Conservation (phyloP, 225 moss, liverwort and hornwort genomes). For the Neckera pumila region DNA sequence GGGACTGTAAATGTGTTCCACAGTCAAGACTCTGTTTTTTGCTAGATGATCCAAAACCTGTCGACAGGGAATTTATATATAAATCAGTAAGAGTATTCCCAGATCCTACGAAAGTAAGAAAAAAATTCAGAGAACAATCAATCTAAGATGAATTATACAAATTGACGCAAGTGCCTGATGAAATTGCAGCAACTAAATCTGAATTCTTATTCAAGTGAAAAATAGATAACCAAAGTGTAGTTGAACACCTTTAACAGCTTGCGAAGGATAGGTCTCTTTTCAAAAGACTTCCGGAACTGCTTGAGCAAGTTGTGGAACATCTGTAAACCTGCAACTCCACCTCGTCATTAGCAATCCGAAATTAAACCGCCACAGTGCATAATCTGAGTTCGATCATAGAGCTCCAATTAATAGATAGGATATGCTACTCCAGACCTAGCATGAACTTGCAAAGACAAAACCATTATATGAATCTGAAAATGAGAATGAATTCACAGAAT, state of each 20-base stretch:
- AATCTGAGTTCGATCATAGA: not conserved
- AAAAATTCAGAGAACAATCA: not conserved
- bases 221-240: not conserved
- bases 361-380: not conserved
- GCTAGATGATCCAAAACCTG: constrained; percentile 48
- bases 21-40: constrained; percentile 23
- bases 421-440: not conserved
- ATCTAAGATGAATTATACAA: not conserved
- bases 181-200: not conserved
- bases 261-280: constrained; percentile 82
- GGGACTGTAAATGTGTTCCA: constrained; percentile 35
- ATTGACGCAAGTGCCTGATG: not conserved
- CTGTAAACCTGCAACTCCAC: constrained; percentile 48
- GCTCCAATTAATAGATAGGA: not conserved
- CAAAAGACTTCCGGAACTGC: constrained; percentile 70
- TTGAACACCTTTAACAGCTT: constrained; percentile 68
- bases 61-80: not conserved
- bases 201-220: not conserved
- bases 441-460: not conserved
- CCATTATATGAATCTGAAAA: not conserved
- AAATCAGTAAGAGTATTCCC: not conserved
- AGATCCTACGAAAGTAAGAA: not conserved
- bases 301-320: constrained; percentile 86
- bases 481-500: not conserved
- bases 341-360: not conserved